A percentile compares a stretch with the other conserved stretches of the same genome.
These are phyloP conservation scores for Jasminum sambac DNA, from an alignment of 257 asterid species.

Conservation along the genomic window DNA sequence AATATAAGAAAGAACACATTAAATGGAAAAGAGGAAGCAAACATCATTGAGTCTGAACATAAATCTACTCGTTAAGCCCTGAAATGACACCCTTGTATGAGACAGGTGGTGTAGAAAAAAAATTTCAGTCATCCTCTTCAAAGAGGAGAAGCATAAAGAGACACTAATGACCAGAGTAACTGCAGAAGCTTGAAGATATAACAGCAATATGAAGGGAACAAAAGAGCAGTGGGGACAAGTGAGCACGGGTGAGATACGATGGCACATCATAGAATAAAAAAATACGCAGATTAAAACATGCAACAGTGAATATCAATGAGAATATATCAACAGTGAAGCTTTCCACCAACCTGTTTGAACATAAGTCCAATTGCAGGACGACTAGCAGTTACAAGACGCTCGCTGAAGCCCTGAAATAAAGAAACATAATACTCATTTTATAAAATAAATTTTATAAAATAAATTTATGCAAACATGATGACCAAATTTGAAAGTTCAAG, in stretches of 20 bases:
- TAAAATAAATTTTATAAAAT: slow-evolving; percentile 16
- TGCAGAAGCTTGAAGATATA: background rate
- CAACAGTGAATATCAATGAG: background rate
- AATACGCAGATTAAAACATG: background rate
- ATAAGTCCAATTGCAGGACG: slow-evolving; percentile 89
- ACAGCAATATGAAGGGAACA: background rate
- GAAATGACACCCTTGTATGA: background rate
- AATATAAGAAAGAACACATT: slow-evolving; percentile 7
- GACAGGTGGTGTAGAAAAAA: background rate
- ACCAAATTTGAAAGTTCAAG: slow-evolving; percentile 18
- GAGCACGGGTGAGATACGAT: background rate
- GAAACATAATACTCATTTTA: slow-evolving; percentile 23
- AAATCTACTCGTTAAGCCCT: background rate
- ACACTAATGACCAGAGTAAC: background rate
- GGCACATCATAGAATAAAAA: background rate
- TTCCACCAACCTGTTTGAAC: slow-evolving; percentile 80
- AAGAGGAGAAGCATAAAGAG: background rate
- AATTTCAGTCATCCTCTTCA: background rate
- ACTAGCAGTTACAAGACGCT: slow-evolving; percentile 84
- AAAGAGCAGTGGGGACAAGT: background rate
- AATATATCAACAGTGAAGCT: slow-evolving; percentile 12
- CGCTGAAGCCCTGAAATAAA: slow-evolving; percentile 82
- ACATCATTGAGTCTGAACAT: background rate
- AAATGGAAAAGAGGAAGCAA: slow-evolving; percentile 1
- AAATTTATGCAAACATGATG: slow-evolving; percentile 3